Percentiles rank a stretch among this genome's conserved stretches.
phyloP scores from a whole-genome alignment of 108 stramenopile genomes.

The Conticribra guillardii region DNA sequence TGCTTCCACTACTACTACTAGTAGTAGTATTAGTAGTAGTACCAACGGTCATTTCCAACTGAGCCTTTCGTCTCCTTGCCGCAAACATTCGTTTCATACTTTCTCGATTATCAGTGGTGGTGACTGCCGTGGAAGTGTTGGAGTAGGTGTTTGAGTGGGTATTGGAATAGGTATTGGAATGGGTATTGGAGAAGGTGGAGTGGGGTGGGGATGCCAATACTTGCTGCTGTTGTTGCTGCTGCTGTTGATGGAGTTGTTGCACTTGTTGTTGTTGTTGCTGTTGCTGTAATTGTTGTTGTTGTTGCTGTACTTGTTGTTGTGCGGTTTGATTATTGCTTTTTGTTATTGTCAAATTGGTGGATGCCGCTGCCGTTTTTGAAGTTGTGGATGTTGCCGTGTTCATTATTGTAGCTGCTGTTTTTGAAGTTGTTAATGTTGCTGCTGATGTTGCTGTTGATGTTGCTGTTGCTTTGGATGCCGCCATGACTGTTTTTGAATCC shows the following conservation, averaged over 20 bases:
- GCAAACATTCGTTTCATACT: constrained; percentile 26
- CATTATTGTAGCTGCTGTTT: not conserved
- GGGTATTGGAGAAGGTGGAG: not conserved
- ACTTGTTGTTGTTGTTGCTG: not conserved
- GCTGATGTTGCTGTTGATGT: not conserved
- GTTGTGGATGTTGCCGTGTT: not conserved
- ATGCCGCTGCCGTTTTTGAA: not conserved
- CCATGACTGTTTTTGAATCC: not conserved
- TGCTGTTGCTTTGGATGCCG: not conserved
- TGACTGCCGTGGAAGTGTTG: not conserved
- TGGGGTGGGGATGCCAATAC: too few species aligned
- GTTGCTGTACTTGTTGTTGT: not conserved
- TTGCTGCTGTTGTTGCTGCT: not conserved
- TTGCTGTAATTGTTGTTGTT: not conserved
- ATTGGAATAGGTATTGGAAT: not conserved
- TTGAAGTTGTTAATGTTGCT: not conserved
- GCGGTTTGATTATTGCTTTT: constrained; percentile 1
- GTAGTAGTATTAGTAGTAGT: too few species aligned
- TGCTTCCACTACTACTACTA: not conserved
- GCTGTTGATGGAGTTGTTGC: not conserved
- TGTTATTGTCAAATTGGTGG: not conserved
- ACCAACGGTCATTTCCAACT: constrained; percentile 34
- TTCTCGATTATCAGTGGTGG: constrained; percentile 15
- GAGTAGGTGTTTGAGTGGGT: not conserved
- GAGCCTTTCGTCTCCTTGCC: constrained; percentile 17